Evolutionary conservation across 306 rosid genomes (phyloP).

Genomic region (Corylus heterophylla): DNA sequence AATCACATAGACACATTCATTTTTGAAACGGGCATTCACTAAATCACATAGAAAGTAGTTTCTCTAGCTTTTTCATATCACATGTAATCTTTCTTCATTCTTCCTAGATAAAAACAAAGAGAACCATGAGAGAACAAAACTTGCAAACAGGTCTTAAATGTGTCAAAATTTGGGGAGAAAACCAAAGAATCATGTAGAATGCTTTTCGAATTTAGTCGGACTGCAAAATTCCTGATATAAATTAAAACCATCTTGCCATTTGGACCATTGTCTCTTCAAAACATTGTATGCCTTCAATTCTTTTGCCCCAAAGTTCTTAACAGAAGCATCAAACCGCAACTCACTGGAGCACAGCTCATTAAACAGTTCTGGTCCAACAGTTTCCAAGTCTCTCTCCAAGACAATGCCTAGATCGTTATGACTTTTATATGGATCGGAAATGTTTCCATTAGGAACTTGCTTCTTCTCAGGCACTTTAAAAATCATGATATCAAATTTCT

Average conservation of each 20-base stretch:
- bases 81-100: too few relatives aligned
- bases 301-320: constrained; percentile 31
- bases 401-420: too few relatives aligned
- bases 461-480: constrained; percentile 35
- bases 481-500: constrained; percentile 45
- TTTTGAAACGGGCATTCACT: not conserved
- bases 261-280: constrained; percentile 54
- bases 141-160: not conserved
- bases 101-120: not conserved
- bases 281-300: constrained; percentile 47
- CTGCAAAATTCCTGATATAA: constrained; percentile 35
- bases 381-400: constrained; percentile 5
- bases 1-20: not conserved
- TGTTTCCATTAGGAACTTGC: constrained; percentile 27
- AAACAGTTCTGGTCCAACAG: constrained; percentile 41
- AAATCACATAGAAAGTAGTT: not conserved
- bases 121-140: not conserved
- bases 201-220: constrained; percentile 28
- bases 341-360: constrained; percentile 57
- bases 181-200: not conserved
- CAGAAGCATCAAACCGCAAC: constrained; percentile 51
- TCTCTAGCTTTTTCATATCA: not conserved
- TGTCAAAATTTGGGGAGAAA: not conserved
- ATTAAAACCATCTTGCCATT: constrained; percentile 45
- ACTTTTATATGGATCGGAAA: too few relatives aligned